These are phyloP conservation scores for Backusella australiensis DNA, from an alignment of 192 early-diverging fungal genomes.

Conservation along the genomic window DNA sequence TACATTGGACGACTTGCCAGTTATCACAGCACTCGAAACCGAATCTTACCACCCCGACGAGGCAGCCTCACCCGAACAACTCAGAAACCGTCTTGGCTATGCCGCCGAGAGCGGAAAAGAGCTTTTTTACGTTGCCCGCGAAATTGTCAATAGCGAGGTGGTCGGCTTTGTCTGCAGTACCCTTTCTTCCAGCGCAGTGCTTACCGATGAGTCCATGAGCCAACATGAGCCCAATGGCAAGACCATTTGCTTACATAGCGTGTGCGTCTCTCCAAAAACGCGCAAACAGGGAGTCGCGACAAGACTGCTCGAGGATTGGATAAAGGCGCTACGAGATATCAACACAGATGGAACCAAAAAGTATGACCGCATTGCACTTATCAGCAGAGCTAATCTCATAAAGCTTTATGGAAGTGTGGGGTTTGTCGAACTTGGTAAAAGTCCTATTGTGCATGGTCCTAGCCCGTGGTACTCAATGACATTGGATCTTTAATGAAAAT, in stretches of 20 bases:
- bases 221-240: conserved; percentile 56
- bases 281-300: conserved; percentile 59
- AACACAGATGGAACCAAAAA: neutral
- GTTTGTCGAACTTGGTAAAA: conserved; percentile 52
- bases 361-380: conserved; percentile 49
- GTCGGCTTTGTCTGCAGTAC: conserved; percentile 66
- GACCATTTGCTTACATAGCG: conserved; percentile 69
- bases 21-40: conserved; percentile 8
- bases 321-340: conserved; percentile 33
- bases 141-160: conserved; percentile 23
- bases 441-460: conserved; percentile 62
- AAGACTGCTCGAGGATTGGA: conserved; percentile 46
- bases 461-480: conserved; percentile 44
- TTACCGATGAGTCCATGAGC: conserved; percentile 67
- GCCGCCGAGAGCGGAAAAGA: conserved; percentile 26
- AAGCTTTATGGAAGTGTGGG: conserved; percentile 63
- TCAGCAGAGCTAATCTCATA: conserved; percentile 55
- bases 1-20: conserved; percentile 13
- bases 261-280: conserved; percentile 50
- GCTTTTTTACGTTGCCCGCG: conserved; percentile 38
- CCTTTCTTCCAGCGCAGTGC: conserved; percentile 30
- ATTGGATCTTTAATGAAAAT: conserved; percentile 24
- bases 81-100: conserved; percentile 35
- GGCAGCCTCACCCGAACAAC: conserved; percentile 41
- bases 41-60: conserved; percentile 43